Evolutionary conservation across 2,329 filamentous ascomycete species (phyloP).

Genomic region (Aspergillus hortae): DNA sequence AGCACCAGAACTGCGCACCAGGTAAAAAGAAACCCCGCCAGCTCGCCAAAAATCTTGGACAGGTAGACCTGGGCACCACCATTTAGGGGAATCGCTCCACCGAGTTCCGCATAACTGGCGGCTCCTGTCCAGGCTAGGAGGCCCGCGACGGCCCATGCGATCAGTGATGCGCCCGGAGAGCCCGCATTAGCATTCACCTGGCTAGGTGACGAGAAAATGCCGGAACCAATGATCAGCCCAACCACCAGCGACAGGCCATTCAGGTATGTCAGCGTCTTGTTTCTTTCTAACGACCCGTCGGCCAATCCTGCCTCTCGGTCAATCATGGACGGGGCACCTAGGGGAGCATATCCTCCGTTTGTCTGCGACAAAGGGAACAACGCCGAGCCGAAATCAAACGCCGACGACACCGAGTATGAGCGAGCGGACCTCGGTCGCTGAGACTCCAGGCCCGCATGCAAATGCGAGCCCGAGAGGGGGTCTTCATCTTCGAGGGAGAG

Average conservation of each 20-base stretch:
- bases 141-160: slow-evolving; percentile 93
- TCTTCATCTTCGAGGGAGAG: slow-evolving; percentile 86
- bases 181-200: slow-evolving; percentile 90
- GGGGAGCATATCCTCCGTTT: slow-evolving; percentile 74
- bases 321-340: slow-evolving; percentile 68
- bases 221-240: slow-evolving; percentile 90
- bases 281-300: slow-evolving; percentile 84
- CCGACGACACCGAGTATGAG: slow-evolving; percentile 85
- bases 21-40: slow-evolving; percentile 89
- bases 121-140: slow-evolving; percentile 93
- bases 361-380: slow-evolving; percentile 90
- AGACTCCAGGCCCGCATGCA: slow-evolving; percentile 52
- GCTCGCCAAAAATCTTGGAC: slow-evolving; percentile 92
- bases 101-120: slow-evolving; percentile 90
- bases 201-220: slow-evolving; percentile 91
- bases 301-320: slow-evolving; percentile 57
- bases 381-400: slow-evolving; percentile 92
- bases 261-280: slow-evolving; percentile 91
- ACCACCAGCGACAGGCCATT: slow-evolving; percentile 91
- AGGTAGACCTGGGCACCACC: slow-evolving; percentile 92
- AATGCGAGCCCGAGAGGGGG: slow-evolving; percentile 55
- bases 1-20: slow-evolving; percentile 94
- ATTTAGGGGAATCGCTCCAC: slow-evolving; percentile 92
- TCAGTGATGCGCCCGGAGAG: slow-evolving; percentile 80
- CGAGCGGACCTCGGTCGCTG: slow-evolving; percentile 52